Evolutionary conservation across 2,329 filamentous ascomycete genomes (phyloP), one percentile per base, ranked within the genome.

Genomic region (Cercospora sojina): DNA sequence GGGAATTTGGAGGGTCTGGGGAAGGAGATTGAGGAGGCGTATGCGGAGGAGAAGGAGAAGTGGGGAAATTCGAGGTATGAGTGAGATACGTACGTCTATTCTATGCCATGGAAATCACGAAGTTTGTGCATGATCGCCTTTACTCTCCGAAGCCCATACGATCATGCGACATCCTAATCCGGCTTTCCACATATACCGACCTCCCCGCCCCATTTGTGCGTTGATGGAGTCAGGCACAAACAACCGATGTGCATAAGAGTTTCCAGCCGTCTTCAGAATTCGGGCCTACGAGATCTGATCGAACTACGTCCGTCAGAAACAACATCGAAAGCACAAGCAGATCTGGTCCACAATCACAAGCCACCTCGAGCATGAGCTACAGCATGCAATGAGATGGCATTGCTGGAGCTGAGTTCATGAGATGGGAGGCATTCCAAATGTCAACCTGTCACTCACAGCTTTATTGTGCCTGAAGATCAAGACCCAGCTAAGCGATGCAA

Each of bases 11-110:
- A 64, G 43, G 64, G 57, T 1, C 5, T 65, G 13, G 38, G 47
- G n/a, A 16, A 10, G 27, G 62, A 59, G 27, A 57, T 67, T 43
- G 58, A 64, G 41, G 58, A 65, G 59, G 59, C 65, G 31, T 64
- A 53, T 62, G 58, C 41, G 32, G 65, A 64, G 38, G 62, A 1
- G 83, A 85, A 0, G 80, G 84, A 67, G 77, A 82, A 7, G 25
- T 64, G 64, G 64, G 64, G 60, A 12, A 55, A 20, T 59, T 55
- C 60, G 31, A 35, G 60, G 18, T 66, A 64, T 41, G 32, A 57
- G 7, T 66, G 47, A 59, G 29, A 58, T 35, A 13, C 35, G 6
- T 38, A 10, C 6, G 3, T 38, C 35, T 12, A 38, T 9, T 3
- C 35, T 3, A 49, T 49, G 47, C 20, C 47, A 7, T 49, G 18